Base-by-base conservation (phyloP, 164 flowering plant genomes). In the Berberis vulgaris region DNA sequence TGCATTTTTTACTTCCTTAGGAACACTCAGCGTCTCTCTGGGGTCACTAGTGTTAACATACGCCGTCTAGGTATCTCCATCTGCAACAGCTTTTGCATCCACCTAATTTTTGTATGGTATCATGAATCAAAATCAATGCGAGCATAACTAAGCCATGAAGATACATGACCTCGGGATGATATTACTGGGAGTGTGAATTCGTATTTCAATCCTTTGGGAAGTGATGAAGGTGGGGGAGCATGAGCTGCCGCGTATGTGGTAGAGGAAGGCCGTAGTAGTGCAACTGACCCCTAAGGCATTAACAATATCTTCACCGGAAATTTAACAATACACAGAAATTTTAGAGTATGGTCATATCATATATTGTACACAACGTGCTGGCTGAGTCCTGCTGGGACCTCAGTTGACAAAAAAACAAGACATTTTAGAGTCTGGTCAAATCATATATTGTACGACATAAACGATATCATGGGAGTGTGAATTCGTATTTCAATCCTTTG, bases 41-140 rank as follows among this genome's bases (percentile, higher is more conserved):
- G 86, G 76, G 55, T 84, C 86, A 7, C 45, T n/a, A 0, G 84
- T 74, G 62, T 84, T 82, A 1, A 92, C 87, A 74, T 87, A 89
- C 5, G 87, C 93, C 0, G 96, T 87, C 43, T 87, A 59, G 1
- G 88, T 81, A 78, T 92, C 98, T 11, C 96, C 98, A 77, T 92
- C 95, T 45, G 91, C 83, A 5, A 92, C 86, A 43, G 87, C 84
- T 71, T 79, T 92, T 13, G 73, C 76, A 73, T 89, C 95, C 67
- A 91, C 94, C 98, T 91, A 60, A 45, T 61, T 60, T 41, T 1
- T n/a, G n/a, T 44, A 26, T 26, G 26, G 26, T 26, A 0, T 26
- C 26, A 26, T 26, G 42, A 59, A 41, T 53, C 40, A 11, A 13
- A 61, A 42, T 12, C 41, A 56, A 46, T 26, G 26, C 26, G 0